These are phyloP conservation scores for Schwanniomyces yamadae DNA, from an alignment of 805 yeast genomes.

Conservation along the genomic window DNA sequence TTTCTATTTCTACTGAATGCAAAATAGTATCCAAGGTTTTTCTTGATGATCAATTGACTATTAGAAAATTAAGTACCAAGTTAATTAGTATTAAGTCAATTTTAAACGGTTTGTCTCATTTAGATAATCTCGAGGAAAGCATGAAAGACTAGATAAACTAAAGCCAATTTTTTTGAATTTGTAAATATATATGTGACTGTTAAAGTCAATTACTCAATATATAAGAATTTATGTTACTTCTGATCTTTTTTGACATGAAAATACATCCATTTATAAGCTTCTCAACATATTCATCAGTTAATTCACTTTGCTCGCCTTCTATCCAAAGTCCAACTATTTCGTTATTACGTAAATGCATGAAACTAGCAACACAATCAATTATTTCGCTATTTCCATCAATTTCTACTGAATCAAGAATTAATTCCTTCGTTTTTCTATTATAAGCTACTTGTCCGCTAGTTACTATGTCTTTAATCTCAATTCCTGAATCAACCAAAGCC, in stretches of 20 bases:
- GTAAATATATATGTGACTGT: constrained; percentile 6
- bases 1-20: constrained; percentile 35
- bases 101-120: constrained; percentile 34
- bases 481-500: constrained; percentile 82
- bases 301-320: constrained; percentile 28
- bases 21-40: constrained; percentile 39
- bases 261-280: constrained; percentile 45
- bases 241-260: constrained; percentile 39
- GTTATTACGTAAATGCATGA: constrained; percentile 51
- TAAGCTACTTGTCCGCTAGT: constrained; percentile 54
- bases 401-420: constrained; percentile 15
- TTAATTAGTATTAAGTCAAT: constrained; percentile 35
- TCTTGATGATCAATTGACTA: constrained; percentile 27
- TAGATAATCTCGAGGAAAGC: constrained; percentile 8
- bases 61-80: constrained; percentile 29
- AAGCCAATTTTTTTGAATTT: constrained; percentile 2
- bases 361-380: constrained; percentile 46
- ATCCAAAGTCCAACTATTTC: constrained; percentile 63
- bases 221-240: constrained; percentile 47
- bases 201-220: too few species aligned
- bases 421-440: constrained; percentile 8
- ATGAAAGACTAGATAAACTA: constrained; percentile 10
- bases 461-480: constrained; percentile 76
- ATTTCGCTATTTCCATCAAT: constrained; percentile 14
- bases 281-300: constrained; percentile 22